Base-by-base conservation (phyloP, 2,329 filamentous ascomycete species). In the Huntiella moniliformis region DNA sequence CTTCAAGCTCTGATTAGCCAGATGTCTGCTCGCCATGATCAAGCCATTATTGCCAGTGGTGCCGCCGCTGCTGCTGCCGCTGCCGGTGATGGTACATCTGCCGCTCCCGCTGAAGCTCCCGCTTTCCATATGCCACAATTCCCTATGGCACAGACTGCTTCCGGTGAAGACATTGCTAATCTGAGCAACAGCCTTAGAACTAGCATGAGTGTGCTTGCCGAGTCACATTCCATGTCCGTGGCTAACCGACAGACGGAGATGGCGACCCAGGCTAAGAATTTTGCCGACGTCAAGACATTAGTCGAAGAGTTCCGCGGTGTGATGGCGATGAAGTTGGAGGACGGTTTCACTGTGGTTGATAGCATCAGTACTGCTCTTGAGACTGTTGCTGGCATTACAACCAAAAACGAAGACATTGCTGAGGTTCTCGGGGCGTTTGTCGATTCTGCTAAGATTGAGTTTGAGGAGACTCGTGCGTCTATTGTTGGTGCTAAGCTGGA, bases 241-340 rank as follows among this genome's bases (percentile, higher is more conserved):
- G 84, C 91, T 45, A 80, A 88, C 49, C 80, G 85, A 18, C 85
- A 88, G 56, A 73, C 79, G 38, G 88, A 95, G 58, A 85, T 84
- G 45, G 78, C 79, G 16, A 78, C 77, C 11, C 74, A 94, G 17
- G 71, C 80, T 11, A 79, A 88, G 50, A 79, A 79, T 47, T 79
- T 96, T 12, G 71, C 73, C 1, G 84, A 86, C 54, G 77, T 93
- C 56, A 88, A 84, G 63, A 63, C 65, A 0, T 75, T 85, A 55
- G 67, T 96, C 1, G 77, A 82, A 47, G 82, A 85, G 44, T 74
- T 95, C 54, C 83, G 84, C 50, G 74, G 77, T 32, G 72, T 85
- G 37, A 66, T 94, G 39, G 79, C 82, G 58, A 70, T 70, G 42
- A 88, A 82, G 57, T 71, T 96, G 2, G 77, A 80, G 40, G 77